Conservation (phyloP, 2,329 filamentous ascomycete genomes). For the Colletotrichum noveboracense region DNA sequence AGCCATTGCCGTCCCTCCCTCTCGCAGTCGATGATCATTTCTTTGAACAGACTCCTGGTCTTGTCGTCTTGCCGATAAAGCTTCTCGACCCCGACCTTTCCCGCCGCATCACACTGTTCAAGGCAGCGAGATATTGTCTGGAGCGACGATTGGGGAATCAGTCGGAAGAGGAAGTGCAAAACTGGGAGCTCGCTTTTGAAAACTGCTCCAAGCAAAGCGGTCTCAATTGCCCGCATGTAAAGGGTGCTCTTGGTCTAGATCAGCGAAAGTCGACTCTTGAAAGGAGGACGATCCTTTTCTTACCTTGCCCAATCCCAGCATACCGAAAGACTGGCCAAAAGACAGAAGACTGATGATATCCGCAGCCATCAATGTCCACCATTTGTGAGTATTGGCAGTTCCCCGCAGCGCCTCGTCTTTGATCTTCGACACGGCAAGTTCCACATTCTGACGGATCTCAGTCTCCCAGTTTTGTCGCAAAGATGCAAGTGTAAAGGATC, state of each 20-base stretch:
- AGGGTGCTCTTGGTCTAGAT: slow-evolving; percentile 32
- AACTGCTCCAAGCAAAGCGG: neutral
- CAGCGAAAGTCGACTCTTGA: neutral
- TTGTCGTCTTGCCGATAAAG: neutral
- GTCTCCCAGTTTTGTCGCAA: slow-evolving; percentile 33
- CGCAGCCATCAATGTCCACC: slow-evolving; percentile 58
- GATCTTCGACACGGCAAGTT: slow-evolving; percentile 48
- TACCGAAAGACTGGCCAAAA: slow-evolving; percentile 59
- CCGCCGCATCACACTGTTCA: neutral
- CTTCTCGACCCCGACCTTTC: neutral
- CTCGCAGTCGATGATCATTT: neutral
- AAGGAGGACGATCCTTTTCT: neutral
- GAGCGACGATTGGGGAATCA: neutral
- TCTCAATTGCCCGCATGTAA: neutral
- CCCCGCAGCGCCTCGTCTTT: slow-evolving; percentile 43
- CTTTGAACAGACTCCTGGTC: neutral
- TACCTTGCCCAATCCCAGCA: slow-evolving; percentile 55
- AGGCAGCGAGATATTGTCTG: neutral
- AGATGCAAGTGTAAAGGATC: slow-evolving; percentile 40
- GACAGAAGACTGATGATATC: slow-evolving; percentile 59
- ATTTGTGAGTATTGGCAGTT: slow-evolving; percentile 53
- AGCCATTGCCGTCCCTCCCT: neutral
- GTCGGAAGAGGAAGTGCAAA: neutral
- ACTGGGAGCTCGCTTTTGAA: neutral
- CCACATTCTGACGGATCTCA: slow-evolving; percentile 38